Base-by-base conservation (phyloP, 75 land plant genomes). In the Sequoiadendron giganteum region DNA sequence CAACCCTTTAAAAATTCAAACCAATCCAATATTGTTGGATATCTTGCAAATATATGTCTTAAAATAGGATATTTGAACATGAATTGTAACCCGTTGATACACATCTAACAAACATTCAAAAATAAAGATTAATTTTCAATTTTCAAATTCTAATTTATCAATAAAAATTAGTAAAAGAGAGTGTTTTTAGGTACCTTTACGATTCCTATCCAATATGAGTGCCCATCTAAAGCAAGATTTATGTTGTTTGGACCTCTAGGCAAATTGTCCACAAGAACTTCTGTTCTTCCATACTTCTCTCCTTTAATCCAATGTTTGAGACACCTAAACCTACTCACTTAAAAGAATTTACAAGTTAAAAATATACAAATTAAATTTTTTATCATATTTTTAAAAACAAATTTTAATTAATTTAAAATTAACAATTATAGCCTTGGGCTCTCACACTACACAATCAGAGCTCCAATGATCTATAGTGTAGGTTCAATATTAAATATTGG, bases 161-260 rank as follows among this genome's bases (percentile, higher is more conserved):
- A 25, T 0, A 30, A 52, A 82, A 2, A 36, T 2, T 54, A 43
- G 2, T 15, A 11, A 19, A 19, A 54, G 34, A 32, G 15, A 72
- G 39, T 9, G 25, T 52, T 10, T 0, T 49, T 70, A 28, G 76
- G 54, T 58, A 93, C 96, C 90, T 90, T 73, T 19, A 95, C 19
- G 9, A 95, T 36, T 36, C 92, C 98, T 10, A 96, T 91, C 94
- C 95, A 95, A 42, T 89, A 94, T 6, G 93, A 89, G 16, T 47
- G 48, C 34, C 94, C 96, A 87, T 92, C 94, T 25, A 88, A 90
- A 15, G 96, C 93, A 14, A 91, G 90, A 75, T 94, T 90, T 54
- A 97, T 90, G 88, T 97, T 97, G 85, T 97, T 95, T 21, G 98
- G 98, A 14, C 86, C 93, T 13, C 95, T 95, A 2, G 98, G 98